Conservation (phyloP, 2,329 filamentous ascomycete genomes). For the Tympanopsis confertula region DNA sequence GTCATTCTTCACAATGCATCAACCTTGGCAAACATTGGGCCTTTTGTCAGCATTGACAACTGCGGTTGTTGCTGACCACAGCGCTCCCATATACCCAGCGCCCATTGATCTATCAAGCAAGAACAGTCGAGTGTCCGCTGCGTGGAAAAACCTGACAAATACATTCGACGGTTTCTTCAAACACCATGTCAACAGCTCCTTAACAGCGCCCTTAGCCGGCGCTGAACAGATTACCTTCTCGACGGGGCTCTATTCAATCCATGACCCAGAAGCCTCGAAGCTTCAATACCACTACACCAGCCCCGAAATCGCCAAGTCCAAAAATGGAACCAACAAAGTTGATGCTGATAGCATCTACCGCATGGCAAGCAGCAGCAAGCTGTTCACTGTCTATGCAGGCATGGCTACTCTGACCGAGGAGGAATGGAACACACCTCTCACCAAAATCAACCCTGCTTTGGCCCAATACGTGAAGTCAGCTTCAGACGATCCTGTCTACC, state of each 20-base stretch:
- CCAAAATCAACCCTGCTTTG: constrained; percentile 12
- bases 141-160: background rate
- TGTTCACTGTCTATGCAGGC: constrained; percentile 23
- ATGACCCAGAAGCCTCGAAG: background rate
- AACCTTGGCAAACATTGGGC: too few species aligned
- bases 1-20: too few species aligned
- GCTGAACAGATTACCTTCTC: background rate
- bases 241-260: background rate
- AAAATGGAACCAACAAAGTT: constrained; percentile 9
- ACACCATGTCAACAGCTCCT: background rate
- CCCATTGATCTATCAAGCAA: background rate
- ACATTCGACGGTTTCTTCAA: too few species aligned
- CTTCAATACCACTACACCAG: background rate
- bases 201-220: too few species aligned
- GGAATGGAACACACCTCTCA: constrained; percentile 15
- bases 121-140: background rate
- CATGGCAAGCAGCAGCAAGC: constrained; percentile 27
- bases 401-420: constrained; percentile 15
- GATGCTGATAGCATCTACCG: constrained; percentile 28
- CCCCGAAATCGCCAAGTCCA: background rate
- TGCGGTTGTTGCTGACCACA: background rate
- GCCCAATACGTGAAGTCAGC: background rate
- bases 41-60: too few species aligned
- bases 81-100: background rate
- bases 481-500: constrained; percentile 8